Conservation (phyloP, 2,329 filamentous ascomycete genomes). For the Stemphylium lycopersici region DNA sequence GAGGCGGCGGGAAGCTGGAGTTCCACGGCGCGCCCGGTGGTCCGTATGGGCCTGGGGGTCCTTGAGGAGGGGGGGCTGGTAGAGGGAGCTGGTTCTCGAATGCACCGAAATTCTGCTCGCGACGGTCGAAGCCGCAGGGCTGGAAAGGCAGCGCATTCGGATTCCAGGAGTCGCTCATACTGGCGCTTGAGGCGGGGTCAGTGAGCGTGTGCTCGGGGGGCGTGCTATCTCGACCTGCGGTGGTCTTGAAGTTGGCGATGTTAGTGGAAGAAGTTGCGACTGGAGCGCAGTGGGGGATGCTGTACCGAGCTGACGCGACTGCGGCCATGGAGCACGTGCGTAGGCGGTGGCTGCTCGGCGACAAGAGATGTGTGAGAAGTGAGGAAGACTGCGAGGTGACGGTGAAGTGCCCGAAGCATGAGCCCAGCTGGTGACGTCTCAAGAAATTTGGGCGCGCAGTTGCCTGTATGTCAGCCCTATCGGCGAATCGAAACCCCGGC, state of each 20-base stretch:
- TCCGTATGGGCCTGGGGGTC: conserved; percentile 10
- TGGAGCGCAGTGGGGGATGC: conserved; percentile 29
- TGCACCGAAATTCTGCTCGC: conserved; percentile 15
- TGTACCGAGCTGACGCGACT: conserved; percentile 33
- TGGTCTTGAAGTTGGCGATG: conserved; percentile 27
- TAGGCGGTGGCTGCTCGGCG: conserved; percentile 17
- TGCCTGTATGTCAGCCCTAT: conserved; percentile 20
- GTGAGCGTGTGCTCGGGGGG: conserved; percentile 11
- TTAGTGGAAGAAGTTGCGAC: conserved; percentile 35
- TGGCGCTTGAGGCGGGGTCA: conserved; percentile 13
- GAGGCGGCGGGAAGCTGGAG: conserved; percentile 9
- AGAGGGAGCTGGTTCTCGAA: conserved; percentile 17
- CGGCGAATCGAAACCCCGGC: conserved; percentile 17
- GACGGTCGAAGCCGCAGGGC: conserved; percentile 18
- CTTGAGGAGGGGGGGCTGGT: conserved; percentile 12
- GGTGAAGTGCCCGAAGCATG: conserved; percentile 17
- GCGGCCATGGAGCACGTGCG: conserved; percentile 35
- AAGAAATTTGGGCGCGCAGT: conserved; percentile 12
- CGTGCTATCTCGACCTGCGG: conserved; percentile 29
- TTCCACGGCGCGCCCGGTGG: conserved; percentile 16
- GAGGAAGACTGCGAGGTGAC: conserved; percentile 11
- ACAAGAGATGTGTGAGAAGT: conserved; percentile 10
- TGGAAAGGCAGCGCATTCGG: conserved; percentile 28
- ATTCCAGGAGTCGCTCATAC: conserved; percentile 31
- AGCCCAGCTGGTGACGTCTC: conserved; percentile 1